These are phyloP conservation scores for Cylindrotheca closterium DNA, from an alignment of 108 stramenopile species.

Conservation along the genomic window DNA sequence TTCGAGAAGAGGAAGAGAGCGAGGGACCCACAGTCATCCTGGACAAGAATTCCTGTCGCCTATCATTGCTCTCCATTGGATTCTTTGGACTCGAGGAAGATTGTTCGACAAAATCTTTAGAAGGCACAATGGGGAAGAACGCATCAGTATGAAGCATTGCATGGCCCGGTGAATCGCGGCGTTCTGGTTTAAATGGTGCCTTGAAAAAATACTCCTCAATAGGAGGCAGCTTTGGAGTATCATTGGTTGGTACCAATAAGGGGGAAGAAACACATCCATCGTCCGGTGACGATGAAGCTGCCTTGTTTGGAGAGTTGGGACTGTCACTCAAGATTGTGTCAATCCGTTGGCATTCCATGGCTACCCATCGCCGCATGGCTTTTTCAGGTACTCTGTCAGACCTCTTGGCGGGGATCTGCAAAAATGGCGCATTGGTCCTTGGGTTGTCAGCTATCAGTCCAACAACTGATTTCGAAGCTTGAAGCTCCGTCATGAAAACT, in stretches of 20 bases:
- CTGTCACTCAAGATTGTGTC: background rate
- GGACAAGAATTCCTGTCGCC: too few relatives aligned
- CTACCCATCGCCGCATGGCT: background rate
- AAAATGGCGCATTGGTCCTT: too few relatives aligned
- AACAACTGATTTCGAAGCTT: background rate
- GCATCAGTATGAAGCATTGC: too few relatives aligned
- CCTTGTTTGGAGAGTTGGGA: background rate
- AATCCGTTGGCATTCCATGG: background rate
- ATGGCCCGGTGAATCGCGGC: too few relatives aligned
- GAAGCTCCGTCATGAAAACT: background rate
- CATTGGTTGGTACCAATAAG: background rate
- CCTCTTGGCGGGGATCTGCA: too few relatives aligned
- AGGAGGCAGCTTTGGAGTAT: background rate
- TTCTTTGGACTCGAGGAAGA: too few relatives aligned
- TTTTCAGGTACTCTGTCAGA: background rate
- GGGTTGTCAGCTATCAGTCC: background rate
- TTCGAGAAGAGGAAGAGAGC: too few relatives aligned
- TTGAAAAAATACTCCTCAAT: background rate
- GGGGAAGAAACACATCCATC: background rate
- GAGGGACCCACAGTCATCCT: too few relatives aligned
- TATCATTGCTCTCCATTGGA: too few relatives aligned
- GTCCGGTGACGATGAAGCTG: background rate
- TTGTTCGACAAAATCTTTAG: too few relatives aligned
- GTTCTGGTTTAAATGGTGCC: background rate
- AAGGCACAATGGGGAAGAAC: too few relatives aligned